Percentiles rank a stretch among this genome's conserved stretches.
Evolutionary conservation across 495 filamentous ascomycete genomes (phyloP).

Genomic region (Durotheca rogersii): DNA sequence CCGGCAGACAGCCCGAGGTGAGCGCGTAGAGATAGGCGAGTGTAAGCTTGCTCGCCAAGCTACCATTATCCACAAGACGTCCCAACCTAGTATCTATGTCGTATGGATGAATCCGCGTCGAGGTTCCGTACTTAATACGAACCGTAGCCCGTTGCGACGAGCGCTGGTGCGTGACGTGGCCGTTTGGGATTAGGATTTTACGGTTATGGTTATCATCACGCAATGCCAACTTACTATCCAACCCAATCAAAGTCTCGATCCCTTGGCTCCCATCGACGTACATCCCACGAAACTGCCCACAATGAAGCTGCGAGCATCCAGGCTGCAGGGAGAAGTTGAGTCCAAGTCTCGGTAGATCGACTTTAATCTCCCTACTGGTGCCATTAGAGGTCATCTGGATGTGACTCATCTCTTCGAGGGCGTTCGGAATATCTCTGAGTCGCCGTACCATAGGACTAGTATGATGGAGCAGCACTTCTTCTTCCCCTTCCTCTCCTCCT

Average conservation of each 20-base stretch:
- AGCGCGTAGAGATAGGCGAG: slow-evolving; percentile 62
- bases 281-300: slow-evolving; percentile 57
- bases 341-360: slow-evolving; percentile 52
- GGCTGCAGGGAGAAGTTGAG: slow-evolving; percentile 50
- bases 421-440: slow-evolving; percentile 31
- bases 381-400: slow-evolving; percentile 38
- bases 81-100: slow-evolving; percentile 52
- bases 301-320: slow-evolving; percentile 40
- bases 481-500: too few species aligned
- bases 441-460: slow-evolving; percentile 7
- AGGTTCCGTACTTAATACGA: slow-evolving; percentile 26
- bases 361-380: slow-evolving; percentile 39
- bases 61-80: slow-evolving; percentile 51
- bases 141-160: slow-evolving; percentile 46
- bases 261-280: slow-evolving; percentile 52
- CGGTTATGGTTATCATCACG: slow-evolving; percentile 33
- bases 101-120: slow-evolving; percentile 39
- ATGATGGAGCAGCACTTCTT: too few species aligned
- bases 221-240: slow-evolving; percentile 57
- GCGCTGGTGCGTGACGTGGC: slow-evolving; percentile 28
- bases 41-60: slow-evolving; percentile 55
- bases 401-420: slow-evolving; percentile 40
- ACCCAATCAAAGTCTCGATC: slow-evolving; percentile 53
- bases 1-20: slow-evolving; percentile 59
- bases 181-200: slow-evolving; percentile 56